Conservation (phyloP, 2,329 filamentous ascomycete species). For the Phialocephala subalpina region DNA sequence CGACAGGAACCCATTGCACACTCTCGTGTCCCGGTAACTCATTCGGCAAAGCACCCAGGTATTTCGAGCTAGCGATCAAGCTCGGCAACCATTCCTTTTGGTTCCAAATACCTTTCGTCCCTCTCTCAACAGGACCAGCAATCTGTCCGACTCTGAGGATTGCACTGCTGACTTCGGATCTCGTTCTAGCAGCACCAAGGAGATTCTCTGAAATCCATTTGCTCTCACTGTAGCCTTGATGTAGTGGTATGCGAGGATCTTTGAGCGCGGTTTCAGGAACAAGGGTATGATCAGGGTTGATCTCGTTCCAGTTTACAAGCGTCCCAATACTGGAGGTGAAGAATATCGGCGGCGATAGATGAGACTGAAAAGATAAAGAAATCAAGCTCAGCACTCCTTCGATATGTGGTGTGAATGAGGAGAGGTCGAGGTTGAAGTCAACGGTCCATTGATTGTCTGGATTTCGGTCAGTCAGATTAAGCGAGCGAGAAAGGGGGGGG, state of each 20-base stretch:
- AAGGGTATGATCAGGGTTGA: conserved; percentile 12
- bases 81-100: conserved; percentile 19
- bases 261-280: conserved; percentile 48
- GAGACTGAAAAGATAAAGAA: conserved; percentile 27
- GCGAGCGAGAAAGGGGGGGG: neutral
- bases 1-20: conserved; percentile 17
- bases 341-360: conserved; percentile 30
- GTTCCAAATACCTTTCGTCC: conserved; percentile 14
- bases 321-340: conserved; percentile 41
- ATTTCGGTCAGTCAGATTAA: neutral
- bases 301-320: conserved; percentile 24
- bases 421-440: conserved; percentile 46
- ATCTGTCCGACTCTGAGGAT: conserved; percentile 22
- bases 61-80: conserved; percentile 5
- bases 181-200: neutral
- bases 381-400: conserved; percentile 50
- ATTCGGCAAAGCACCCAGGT: neutral
- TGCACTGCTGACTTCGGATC: neutral
- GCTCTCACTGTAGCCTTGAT: conserved; percentile 14
- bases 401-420: conserved; percentile 48
- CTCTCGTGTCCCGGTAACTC: neutral
- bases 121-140: conserved; percentile 10
- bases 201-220: conserved; percentile 17
- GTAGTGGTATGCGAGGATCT: conserved; percentile 35
- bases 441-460: conserved; percentile 46